phyloP scores from a whole-genome alignment of 1,284 basidiomycete genomes.

The Heterobasidion occidentale region DNA sequence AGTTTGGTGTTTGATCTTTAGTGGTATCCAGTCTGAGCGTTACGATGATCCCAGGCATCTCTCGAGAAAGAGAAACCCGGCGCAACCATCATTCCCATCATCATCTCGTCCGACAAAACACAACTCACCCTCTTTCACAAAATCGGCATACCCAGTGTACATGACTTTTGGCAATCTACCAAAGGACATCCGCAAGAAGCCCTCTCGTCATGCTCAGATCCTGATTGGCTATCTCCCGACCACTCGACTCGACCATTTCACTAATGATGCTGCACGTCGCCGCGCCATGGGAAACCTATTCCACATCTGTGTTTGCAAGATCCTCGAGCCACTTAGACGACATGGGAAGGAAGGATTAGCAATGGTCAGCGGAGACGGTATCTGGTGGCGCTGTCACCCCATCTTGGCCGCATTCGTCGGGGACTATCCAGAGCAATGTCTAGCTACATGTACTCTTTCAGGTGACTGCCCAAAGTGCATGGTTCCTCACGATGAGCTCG shows the following conservation, averaged over 20 bases:
- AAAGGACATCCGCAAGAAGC: constrained; percentile 28
- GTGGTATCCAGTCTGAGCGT: background rate
- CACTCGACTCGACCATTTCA: constrained; percentile 22
- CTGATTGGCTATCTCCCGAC: constrained; percentile 32
- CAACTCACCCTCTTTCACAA: constrained; percentile 23
- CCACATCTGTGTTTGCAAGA: constrained; percentile 23
- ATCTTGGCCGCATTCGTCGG: constrained; percentile 19
- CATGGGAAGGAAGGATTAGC: constrained; percentile 19
- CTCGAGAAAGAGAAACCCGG: constrained; percentile 22
- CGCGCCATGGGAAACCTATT: constrained; percentile 26
- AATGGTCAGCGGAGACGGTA: constrained; percentile 18
- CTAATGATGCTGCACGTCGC: constrained; percentile 17
- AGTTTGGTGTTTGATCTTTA: background rate
- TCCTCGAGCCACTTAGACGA: constrained; percentile 20
- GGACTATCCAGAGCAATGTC: constrained; percentile 20
- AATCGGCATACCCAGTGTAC: constrained; percentile 28
- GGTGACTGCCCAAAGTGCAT: constrained; percentile 16
- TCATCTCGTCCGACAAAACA: constrained; percentile 32
- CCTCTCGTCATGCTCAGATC: constrained; percentile 24
- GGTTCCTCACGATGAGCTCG: constrained; percentile 4
- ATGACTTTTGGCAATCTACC: constrained; percentile 37
- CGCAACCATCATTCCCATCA: constrained; percentile 31
- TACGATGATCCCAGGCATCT: constrained; percentile 13
- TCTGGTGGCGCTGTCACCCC: constrained; percentile 14
- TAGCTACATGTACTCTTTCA: constrained; percentile 13